Evolutionary conservation across 257 asterid genomes (phyloP).

Genomic region (Handroanthus guayacan): DNA sequence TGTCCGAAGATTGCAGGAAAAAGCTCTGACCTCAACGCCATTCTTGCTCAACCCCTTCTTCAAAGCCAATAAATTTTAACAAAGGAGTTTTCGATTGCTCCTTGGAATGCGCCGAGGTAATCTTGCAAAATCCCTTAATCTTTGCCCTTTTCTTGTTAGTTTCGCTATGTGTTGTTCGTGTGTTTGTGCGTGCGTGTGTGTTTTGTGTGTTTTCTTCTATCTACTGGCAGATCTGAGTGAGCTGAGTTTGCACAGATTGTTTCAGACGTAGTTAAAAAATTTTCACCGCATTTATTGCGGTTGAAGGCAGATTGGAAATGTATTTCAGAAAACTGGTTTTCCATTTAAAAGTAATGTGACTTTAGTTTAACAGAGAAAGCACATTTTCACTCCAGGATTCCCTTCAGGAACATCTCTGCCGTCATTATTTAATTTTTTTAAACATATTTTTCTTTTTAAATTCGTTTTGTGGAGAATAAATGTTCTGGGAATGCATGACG

Average conservation of each 20-base stretch:
- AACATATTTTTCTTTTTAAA: not conserved
- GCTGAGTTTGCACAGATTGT: constrained; percentile 4
- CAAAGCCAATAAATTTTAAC: too few relatives aligned
- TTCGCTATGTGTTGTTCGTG: not conserved
- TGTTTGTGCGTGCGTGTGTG: not conserved
- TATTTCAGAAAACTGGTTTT: not conserved
- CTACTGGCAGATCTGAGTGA: constrained; percentile 28
- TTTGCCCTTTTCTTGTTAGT: not conserved
- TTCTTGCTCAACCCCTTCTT: constrained; percentile 25
- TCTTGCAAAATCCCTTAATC: not conserved
- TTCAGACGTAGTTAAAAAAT: not conserved
- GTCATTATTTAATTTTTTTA: too few relatives aligned
- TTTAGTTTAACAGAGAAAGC: not conserved
- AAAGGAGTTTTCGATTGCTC: not conserved
- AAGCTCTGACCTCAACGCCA: constrained; percentile 30
- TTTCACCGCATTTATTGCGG: not conserved
- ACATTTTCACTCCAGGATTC: not conserved
- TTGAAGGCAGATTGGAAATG: not conserved
- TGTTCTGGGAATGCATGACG: too few relatives aligned
- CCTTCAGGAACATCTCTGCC: not conserved
- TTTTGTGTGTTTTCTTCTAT: not conserved
- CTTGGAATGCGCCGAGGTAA: constrained; percentile 46
- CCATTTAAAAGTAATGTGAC: not conserved
- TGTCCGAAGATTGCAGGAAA: constrained; percentile 35
- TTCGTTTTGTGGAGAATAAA: not conserved